Base-by-base conservation (phyloP, 1,139 yeast genomes). In the Yamadazyma diddensiae region DNA sequence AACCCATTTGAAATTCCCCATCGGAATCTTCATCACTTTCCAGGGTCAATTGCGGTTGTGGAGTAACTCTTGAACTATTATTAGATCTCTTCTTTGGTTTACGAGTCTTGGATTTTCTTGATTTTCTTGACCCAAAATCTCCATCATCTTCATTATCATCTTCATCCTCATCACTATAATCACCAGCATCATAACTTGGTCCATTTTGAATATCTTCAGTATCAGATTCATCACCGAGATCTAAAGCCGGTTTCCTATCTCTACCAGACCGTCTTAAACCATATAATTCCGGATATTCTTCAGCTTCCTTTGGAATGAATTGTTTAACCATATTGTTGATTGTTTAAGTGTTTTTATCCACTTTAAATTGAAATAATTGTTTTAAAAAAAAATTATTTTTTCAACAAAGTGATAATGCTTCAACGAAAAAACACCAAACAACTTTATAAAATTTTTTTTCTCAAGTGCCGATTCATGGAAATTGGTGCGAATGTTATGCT, bases 221-320 rank as follows among this genome's bases (percentile, higher is more conserved):
- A 21, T 65, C 61, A 8, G 58, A 60, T 27, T 27, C 29, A 13
- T 31, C 36, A 5, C 26, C 17, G 25, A 32, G 30, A 21, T 54
- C 49, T 6, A 65, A 43, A n/a, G 57, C 38, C 3, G 71, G 58
- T 15, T 57, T 53, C 44, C 80, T 74, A 14, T 86, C 81, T 47
- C 97, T 73, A 27, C 83, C 81, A 21, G 95, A 84, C 48, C 97
- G 74, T 55, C 97, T 77, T 39, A 92, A 70, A 3, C 98, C 98
- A 50, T 90, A 92, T 20, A 92, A 72, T 57, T 87, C 96, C 2
- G 98, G 97, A 56, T 87, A 78, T 34, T 67, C 59, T 34, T 64
- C 64, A 15, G 73, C 70, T 37, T 73, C 79, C 28, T 67, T 64
- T 3, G 68, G 46, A 13, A 45, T 26, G 22, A 25, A 30, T 27